Evolutionary conservation across 202 grass and related monocot genomes (phyloP), one percentile per base, ranked within the genome.

Genomic region (Dendrocalamus latiflorus): DNA sequence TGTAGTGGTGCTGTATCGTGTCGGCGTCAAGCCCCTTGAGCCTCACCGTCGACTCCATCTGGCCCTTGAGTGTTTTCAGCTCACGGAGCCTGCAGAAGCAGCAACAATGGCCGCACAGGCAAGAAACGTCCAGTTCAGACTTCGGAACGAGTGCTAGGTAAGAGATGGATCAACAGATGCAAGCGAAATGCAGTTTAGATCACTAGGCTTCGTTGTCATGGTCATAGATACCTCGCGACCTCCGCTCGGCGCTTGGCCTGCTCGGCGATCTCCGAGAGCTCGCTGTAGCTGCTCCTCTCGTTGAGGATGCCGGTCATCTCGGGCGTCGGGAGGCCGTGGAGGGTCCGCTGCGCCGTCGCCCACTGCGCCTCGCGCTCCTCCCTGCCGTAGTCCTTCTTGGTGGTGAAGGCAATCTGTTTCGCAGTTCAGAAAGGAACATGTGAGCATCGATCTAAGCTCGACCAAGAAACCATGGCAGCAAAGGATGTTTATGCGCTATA

Each of bases 341-440:
- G 86, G 17, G 93, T 99, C 24, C 96, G 89, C 87, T 99, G 93
- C 41, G 96, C 91, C 62, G 74, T 94, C 15, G 96, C 96, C 96
- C 96, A 99, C 83, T 92, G 85, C 55, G 93, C 86, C 81, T 99
- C 91, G 24, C 96, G 88, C 75, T 99, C 91, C 80, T 92, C 91
- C 34, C 79, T 87, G 1, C 96, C 96, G n/a, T 99, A 99, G 81
- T 99, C 91, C 86, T 99, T 94, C 87, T 99, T 99, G 11, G 78
- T 82, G 34, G 96, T 94, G 84, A 99, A 99, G 9, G 87, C 88
- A 24, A 89, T 84, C 96, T 94, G 51, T n/a, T 57, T 22, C 11
- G 26, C 26, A 28, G 26, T 28, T 28, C 26, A 11, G 54, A 8
- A 57, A 57, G 54, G 8, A 56, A 22, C 51, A 55, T n/a, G 50